Conservation (phyloP, 768 basidiomycete genomes). For the Collybia sordida region DNA sequence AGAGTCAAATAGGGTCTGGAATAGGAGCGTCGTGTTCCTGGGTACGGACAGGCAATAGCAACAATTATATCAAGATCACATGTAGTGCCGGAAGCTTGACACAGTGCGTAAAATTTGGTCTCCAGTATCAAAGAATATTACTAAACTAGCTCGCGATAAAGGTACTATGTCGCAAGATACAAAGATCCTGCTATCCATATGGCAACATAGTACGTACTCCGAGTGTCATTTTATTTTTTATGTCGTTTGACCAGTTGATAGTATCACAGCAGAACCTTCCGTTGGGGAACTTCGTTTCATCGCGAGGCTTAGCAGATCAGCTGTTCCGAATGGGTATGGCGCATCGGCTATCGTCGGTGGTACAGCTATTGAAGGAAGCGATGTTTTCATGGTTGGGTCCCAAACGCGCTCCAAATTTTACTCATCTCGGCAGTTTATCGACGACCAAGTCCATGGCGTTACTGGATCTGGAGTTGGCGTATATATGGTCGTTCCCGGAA, state of each 20-base stretch:
- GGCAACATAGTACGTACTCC: conserved; percentile 33
- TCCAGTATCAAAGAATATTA: neutral
- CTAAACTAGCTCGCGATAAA: conserved; percentile 2
- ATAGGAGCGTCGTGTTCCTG: no score
- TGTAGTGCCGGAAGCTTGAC: conserved; percentile 30
- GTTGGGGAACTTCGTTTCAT: conserved; percentile 38
- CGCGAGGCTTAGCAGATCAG: conserved; percentile 26
- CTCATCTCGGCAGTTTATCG: conserved; percentile 34
- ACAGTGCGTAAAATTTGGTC: conserved; percentile 18
- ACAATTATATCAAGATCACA: conserved; percentile 38
- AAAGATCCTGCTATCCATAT: conserved; percentile 37
- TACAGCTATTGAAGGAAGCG: conserved; percentile 33
- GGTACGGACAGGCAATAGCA: conserved; percentile 2
- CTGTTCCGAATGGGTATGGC: conserved; percentile 29
- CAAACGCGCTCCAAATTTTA: conserved; percentile 37
- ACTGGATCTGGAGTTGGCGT: conserved; percentile 28
- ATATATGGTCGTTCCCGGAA: conserved; percentile 31
- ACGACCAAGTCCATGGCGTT: conserved; percentile 33
- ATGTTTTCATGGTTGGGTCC: conserved; percentile 29
- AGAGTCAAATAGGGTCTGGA: no score
- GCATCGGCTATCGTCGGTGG: conserved; percentile 34
- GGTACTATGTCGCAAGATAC: conserved; percentile 30
- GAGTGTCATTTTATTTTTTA: no score
- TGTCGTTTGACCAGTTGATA: conserved; percentile 4
- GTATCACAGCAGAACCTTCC: conserved; percentile 30